Evolutionary conservation across 2,329 filamentous ascomycete genomes (phyloP).

Genomic region (Alternaria dauci): DNA sequence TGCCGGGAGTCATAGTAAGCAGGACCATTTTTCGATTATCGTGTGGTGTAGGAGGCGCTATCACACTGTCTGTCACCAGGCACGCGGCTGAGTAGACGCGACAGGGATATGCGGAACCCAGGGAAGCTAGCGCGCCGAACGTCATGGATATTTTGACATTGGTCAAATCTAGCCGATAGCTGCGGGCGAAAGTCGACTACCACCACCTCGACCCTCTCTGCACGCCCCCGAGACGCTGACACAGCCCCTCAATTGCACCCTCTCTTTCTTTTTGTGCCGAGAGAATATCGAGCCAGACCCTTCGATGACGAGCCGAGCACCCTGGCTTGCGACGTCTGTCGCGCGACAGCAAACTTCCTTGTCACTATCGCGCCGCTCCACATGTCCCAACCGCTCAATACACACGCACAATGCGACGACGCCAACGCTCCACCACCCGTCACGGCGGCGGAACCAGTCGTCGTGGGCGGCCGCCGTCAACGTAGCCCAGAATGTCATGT

Average conservation of each 20-base stretch:
- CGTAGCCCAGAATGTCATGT: conserved; percentile 73
- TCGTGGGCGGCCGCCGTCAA: conserved; percentile 78
- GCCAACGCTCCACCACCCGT: conserved; percentile 48
- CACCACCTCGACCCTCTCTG: conserved; percentile 1
- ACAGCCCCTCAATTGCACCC: conserved; percentile 37
- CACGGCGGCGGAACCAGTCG: conserved; percentile 63
- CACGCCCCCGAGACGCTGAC: conserved; percentile 12
- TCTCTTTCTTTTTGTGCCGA: conserved; percentile 5
- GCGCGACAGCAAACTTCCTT: conserved; percentile 32
- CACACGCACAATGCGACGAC: conserved; percentile 19
- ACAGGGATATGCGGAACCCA: conserved; percentile 13
- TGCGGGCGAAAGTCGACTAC: conserved; percentile 17
- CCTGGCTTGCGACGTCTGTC: conserved; percentile 48
- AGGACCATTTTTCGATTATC: conserved; percentile 68
- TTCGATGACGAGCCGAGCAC: conserved; percentile 46
- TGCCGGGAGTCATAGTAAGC: conserved; percentile 75
- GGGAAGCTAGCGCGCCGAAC: conserved; percentile 16
- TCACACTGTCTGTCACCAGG: not conserved
- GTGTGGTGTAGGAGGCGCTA: conserved; percentile 4
- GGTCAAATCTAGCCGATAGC: conserved; percentile 19
- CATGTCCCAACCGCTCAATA: conserved; percentile 33
- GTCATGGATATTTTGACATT: conserved; percentile 19
- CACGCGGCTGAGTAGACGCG: not conserved
- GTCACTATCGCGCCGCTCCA: conserved; percentile 27
- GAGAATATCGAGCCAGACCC: conserved; percentile 1